Evolutionary conservation across 2,329 filamentous ascomycete genomes (phyloP).

Genomic region (Stagonosporopsis vannaccii): DNA sequence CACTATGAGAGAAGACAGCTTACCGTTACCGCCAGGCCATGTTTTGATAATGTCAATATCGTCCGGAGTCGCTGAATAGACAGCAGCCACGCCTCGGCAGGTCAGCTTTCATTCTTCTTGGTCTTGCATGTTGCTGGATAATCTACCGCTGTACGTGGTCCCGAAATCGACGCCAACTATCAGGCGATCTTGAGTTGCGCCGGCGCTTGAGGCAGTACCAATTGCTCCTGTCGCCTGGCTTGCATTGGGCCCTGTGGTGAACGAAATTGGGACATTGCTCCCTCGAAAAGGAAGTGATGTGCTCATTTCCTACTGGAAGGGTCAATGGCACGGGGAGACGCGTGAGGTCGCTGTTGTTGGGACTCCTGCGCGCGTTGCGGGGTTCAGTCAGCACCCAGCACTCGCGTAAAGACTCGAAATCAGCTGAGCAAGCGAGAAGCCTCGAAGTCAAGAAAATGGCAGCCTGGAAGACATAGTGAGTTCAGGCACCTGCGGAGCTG

Average conservation of each 20-base stretch:
- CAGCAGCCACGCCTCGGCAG: slow-evolving; percentile 67
- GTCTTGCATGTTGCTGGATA: not conserved
- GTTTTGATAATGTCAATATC: slow-evolving; percentile 82
- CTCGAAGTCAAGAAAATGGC: slow-evolving; percentile 37
- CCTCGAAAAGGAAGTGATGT: slow-evolving; percentile 32
- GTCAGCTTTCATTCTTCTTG: slow-evolving; percentile 19
- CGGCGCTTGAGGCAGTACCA: slow-evolving; percentile 2
- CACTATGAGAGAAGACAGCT: not conserved
- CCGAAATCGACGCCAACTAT: slow-evolving; percentile 76
- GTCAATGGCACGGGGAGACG: not conserved
- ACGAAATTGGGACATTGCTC: slow-evolving; percentile 42
- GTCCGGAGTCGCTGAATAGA: slow-evolving; percentile 78
- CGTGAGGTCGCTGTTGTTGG: not conserved
- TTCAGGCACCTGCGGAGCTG: slow-evolving; percentile 33
- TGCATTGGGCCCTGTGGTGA: slow-evolving; percentile 39
- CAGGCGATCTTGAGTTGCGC: slow-evolving; percentile 46
- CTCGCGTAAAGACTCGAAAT: slow-evolving; percentile 1
- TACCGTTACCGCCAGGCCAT: slow-evolving; percentile 81
- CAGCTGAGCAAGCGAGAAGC: slow-evolving; percentile 12
- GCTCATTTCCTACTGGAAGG: slow-evolving; percentile 25
- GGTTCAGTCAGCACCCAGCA: slow-evolving; percentile 12
- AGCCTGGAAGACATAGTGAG: slow-evolving; percentile 40
- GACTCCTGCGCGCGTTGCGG: slow-evolving; percentile 23
- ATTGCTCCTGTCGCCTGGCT: slow-evolving; percentile 24
- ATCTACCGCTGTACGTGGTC: slow-evolving; percentile 77